Evolutionary conservation across 2,329 filamentous ascomycete genomes (phyloP).

Genomic region (Mycosphaerella sp.): DNA sequence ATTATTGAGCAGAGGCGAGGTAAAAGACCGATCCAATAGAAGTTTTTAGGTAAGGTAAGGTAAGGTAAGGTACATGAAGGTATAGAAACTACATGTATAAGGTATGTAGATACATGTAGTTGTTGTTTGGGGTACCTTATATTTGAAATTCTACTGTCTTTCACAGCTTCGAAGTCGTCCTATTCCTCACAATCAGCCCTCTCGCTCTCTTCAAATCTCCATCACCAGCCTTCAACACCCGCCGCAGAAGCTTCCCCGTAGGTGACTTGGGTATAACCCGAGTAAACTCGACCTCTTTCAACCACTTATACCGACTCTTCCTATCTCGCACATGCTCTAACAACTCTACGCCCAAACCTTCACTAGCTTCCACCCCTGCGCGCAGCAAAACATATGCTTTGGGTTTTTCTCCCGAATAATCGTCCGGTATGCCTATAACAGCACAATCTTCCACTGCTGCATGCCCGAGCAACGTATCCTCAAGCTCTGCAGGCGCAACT

Average conservation of each 20-base stretch:
- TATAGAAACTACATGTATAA: no score
- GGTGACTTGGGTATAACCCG: constrained; percentile 64
- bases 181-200: constrained; percentile 24
- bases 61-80: no score
- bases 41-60: no score
- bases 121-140: no score
- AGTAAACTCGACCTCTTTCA: constrained; percentile 59
- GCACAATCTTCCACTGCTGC: constrained; percentile 52
- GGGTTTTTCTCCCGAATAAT: constrained; percentile 52
- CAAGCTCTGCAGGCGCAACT: constrained; percentile 58
- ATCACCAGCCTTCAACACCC: constrained; percentile 49
- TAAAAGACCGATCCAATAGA: no score
- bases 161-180: neutral
- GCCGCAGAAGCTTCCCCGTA: constrained; percentile 64
- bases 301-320: constrained; percentile 63
- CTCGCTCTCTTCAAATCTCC: constrained; percentile 32
- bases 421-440: constrained; percentile 49
- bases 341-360: constrained; percentile 42
- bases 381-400: constrained; percentile 53
- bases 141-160: no score
- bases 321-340: constrained; percentile 56
- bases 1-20: no score
- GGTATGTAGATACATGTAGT: no score
- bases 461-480: constrained; percentile 56
- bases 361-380: constrained; percentile 10